Evolutionary conservation across 1,284 basidiomycete genomes (phyloP).

Genomic region (Pseudozyma sp.): DNA sequence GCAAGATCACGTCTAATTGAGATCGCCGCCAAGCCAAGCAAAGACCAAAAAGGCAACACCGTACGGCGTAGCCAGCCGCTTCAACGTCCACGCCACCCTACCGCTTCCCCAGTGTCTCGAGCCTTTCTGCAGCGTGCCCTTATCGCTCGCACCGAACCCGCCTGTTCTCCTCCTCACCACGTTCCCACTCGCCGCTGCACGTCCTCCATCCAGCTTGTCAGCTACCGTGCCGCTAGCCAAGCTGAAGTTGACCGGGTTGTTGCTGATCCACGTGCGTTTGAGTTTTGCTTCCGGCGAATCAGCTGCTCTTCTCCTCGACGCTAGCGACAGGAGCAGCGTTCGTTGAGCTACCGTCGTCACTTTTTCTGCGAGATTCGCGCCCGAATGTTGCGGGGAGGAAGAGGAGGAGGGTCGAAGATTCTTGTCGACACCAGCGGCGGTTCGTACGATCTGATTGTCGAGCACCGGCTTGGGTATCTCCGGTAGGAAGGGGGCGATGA

Average conservation of each 20-base stretch:
- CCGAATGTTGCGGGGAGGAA: background rate
- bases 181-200: background rate
- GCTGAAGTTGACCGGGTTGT: slow-evolving; percentile 46
- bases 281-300: slow-evolving; percentile 40
- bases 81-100: slow-evolving; percentile 55
- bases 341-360: slow-evolving; percentile 38
- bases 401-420: slow-evolving; percentile 17
- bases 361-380: slow-evolving; percentile 5
- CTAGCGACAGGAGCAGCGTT: slow-evolving; percentile 40
- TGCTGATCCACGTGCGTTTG: slow-evolving; percentile 35
- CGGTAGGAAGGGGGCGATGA: slow-evolving; percentile 58
- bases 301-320: slow-evolving; percentile 20
- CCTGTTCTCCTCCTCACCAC: background rate
- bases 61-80: slow-evolving; percentile 61
- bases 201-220: background rate
- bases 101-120: slow-evolving; percentile 54
- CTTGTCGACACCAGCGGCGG: slow-evolving; percentile 31
- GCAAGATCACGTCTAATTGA: too few relatives aligned
- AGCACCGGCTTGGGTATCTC: slow-evolving; percentile 35
- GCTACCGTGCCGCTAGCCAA: slow-evolving; percentile 6
- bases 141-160: slow-evolving; percentile 27
- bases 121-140: slow-evolving; percentile 29
- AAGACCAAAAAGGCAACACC: slow-evolving; percentile 65
- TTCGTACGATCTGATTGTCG: slow-evolving; percentile 29
- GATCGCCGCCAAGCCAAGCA: slow-evolving; percentile 66